Evolutionary conservation across 257 asterid genomes (phyloP), one percentile per base, ranked within the genome.

Genomic region (Leptodermis oblonga): DNA sequence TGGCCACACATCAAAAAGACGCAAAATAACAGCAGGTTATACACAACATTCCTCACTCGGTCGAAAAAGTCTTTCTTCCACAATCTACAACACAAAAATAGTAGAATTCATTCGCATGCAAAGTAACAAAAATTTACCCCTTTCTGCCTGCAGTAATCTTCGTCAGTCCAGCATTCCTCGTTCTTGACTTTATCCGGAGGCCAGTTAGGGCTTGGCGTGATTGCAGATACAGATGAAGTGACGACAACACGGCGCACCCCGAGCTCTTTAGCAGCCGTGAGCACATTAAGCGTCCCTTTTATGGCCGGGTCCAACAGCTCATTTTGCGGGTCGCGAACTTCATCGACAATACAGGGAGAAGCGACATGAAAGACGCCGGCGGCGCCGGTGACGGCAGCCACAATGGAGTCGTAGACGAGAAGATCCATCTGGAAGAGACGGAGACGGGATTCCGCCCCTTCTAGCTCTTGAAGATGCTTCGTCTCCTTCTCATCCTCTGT

Each of bases 101-200:
- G n/a, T n/a, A n/a, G n/a, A n/a, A n/a, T n/a, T n/a, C n/a, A n/a
- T n/a, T n/a, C n/a, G n/a, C 25, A 52, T 9, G 30, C n/a, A 52
- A 30, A 52, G 3, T n/a, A 20, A 20, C 31, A 52, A 62, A 62
- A 36, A 49, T 28, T 71, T 86, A 92, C 97, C 96, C 81, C 96
- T 13, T 92, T 84, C 37, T 71, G 74, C 76, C 58, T 86, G 95
- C 97, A 90, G 79, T 84, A 90, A 34, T 92, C 96, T 67, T 78
- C 89, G 73, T 92, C 97, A 13, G 90, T 39, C 97, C 97, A 92
- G 90, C 98, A 90, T 60, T 90, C 90, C 79, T 92, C 98, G 60
- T 82, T 83, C 86, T 77, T 86, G 63, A 82, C 83, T 54, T 62
- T 73, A 74, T 90, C 89, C 65, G 83, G 82, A 1, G 92, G 95